These are phyloP conservation scores for Butyriboletus loyo DNA, from an alignment of 768 basidiomycete genomes.

Conservation along the genomic window DNA sequence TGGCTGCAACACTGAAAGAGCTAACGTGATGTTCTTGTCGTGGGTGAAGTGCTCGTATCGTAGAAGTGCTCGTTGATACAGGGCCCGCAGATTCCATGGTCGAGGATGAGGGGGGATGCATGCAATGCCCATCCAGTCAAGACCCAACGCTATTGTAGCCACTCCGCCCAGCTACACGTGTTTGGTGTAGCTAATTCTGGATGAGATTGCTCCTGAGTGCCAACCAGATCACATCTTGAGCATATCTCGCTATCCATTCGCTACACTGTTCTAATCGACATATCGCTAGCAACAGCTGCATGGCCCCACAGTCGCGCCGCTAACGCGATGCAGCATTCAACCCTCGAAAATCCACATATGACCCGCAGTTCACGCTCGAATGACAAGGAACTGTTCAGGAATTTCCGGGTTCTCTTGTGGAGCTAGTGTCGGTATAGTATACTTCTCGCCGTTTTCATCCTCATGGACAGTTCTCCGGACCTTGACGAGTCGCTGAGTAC, in stretches of 20 bases:
- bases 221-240: not conserved
- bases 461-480: conserved; percentile 40
- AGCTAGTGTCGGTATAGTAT: conserved; percentile 37
- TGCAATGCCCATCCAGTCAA: not conserved
- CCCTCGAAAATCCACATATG: not conserved
- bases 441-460: conserved; percentile 39
- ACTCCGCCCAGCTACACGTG: conserved; percentile 30
- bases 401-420: conserved; percentile 64
- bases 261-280: not conserved
- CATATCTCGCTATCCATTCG: not conserved
- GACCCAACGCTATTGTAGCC: conserved; percentile 8
- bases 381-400: conserved; percentile 71
- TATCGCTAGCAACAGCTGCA: not conserved
- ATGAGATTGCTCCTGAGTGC: not conserved
- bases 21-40: conserved; percentile 18
- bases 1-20: not conserved
- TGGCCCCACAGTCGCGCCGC: not conserved
- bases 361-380: conserved; percentile 34
- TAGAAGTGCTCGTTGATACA: conserved; percentile 37
- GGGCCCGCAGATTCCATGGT: conserved; percentile 25
- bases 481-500: conserved; percentile 31
- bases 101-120: conserved; percentile 1
- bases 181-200: conserved; percentile 21
- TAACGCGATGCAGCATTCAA: not conserved
- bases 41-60: conserved; percentile 35